Base-by-base conservation (phyloP, 176 grass and related monocot species). In the Oryza longistaminata region DNA sequence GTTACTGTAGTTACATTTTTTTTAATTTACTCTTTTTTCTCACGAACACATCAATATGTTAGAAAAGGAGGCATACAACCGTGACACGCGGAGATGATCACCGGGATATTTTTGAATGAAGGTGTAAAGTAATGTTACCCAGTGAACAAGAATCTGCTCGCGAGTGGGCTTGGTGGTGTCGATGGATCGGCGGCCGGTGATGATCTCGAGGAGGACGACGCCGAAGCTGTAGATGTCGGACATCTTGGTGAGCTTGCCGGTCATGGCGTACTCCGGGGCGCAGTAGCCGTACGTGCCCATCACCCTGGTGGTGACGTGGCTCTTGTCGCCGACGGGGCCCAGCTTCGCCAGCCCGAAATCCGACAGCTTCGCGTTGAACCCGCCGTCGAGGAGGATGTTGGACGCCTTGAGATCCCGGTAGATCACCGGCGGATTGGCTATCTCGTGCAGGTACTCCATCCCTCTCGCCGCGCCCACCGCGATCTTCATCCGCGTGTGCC, bases 251-350 rank as follows among this genome's bases (percentile, higher is more conserved):
- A 97, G 80, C 74, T 90, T 87, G 25, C 95, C 95, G 11, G 87
- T 89, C 79, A 93, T 86, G 49, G 92, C 95, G 52, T 97, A 94
- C 82, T 94, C 92, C 2, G 95, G 95, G 71, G 95, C 95, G 19
- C 95, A 95, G 66, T 97, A 97, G 27, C 95, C 95, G 6, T 93
- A 97, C 60, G 90, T 97, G 31, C 95, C 95, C 95, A 97, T 97
- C 70, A 95, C 92, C 81, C 95, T 91, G 58, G 90, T 91, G 81
- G 81, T 89, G 66, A 93, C 92, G 88, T 97, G 90, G 62, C 71
- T 93, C 61, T 90, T 97, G 34, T 97, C 92, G 0, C 92, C 92
- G 2, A 87, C 75, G 0, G 95, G 92, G 26, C 92, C 92, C 33
- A 97, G 92, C 85, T 94, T 94, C 5, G 95, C 92, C 4, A 97